Evolutionary conservation across 352 stramenopile genomes (phyloP).

Genomic region (Aphanomyces invadans): DNA sequence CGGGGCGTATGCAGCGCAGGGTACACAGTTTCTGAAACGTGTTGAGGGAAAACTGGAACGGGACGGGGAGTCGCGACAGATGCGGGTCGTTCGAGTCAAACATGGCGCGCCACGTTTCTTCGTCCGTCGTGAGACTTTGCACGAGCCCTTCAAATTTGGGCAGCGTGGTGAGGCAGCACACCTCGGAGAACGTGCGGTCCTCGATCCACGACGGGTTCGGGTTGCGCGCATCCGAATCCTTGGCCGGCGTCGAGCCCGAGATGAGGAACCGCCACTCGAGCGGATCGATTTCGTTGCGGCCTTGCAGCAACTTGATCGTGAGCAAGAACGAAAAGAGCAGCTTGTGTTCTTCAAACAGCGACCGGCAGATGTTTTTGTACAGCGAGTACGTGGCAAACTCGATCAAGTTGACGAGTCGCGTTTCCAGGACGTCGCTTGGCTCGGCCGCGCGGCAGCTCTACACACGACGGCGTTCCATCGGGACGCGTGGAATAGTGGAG

Average conservation of each 20-base stretch:
- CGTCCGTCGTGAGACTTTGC: constrained; percentile 37
- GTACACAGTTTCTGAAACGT: constrained; percentile 79
- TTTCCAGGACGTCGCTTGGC: constrained; percentile 77
- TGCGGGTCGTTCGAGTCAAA: constrained; percentile 80
- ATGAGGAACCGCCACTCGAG: constrained; percentile 92
- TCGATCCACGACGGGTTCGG: constrained; percentile 55
- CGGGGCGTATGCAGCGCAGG: constrained; percentile 63
- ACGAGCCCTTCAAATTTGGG: constrained; percentile 52
- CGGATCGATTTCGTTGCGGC: constrained; percentile 69
- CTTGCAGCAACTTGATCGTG: constrained; percentile 79
- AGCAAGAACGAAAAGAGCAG: constrained; percentile 91
- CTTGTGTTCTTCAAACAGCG: constrained; percentile 93
- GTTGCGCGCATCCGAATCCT: constrained; percentile 46
- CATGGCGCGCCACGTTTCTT: constrained; percentile 45
- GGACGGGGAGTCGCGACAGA: constrained; percentile 57
- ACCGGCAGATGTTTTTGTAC: constrained; percentile 91
- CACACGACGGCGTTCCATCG: too few relatives aligned
- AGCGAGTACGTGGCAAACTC: constrained; percentile 90
- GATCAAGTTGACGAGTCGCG: constrained; percentile 80
- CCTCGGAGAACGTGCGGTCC: constrained; percentile 66
- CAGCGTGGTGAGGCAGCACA: constrained; percentile 63
- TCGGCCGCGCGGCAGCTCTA: constrained; percentile 71
- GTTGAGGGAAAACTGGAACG: constrained; percentile 50
- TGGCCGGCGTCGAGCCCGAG: constrained; percentile 57
- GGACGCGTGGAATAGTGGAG: too few relatives aligned